A percentile compares a stretch with the other conserved stretches of the same genome.
Conservation (phyloP, 2,329 filamentous ascomycete genomes). For the Didymellaceae sp. region DNA sequence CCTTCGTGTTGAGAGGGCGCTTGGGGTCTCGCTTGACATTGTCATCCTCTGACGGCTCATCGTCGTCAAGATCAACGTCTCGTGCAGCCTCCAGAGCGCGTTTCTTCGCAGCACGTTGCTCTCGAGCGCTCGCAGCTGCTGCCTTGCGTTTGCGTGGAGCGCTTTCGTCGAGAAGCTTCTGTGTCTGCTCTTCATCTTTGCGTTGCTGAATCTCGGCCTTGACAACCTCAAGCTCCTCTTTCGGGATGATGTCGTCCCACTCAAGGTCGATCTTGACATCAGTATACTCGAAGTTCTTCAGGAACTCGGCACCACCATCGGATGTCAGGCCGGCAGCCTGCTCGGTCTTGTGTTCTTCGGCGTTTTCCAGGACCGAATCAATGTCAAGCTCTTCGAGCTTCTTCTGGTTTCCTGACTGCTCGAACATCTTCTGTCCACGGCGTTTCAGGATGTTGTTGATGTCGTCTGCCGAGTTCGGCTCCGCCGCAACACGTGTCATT, state of each 20-base stretch:
- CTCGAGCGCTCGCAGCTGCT: slow-evolving; percentile 66
- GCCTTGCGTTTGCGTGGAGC: slow-evolving; percentile 76
- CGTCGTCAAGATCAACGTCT: slow-evolving; percentile 66
- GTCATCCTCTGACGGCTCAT: slow-evolving; percentile 51
- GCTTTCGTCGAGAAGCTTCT: slow-evolving; percentile 81
- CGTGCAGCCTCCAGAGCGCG: slow-evolving; percentile 71
- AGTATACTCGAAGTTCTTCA: slow-evolving; percentile 87
- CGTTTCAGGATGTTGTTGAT: slow-evolving; percentile 97
- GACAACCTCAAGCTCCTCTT: slow-evolving; percentile 86
- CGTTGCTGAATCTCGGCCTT: slow-evolving; percentile 88
- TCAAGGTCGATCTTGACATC: slow-evolving; percentile 96
- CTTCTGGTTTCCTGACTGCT: slow-evolving; percentile 94
- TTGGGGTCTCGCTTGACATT: slow-evolving; percentile 74
- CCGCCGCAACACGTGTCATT: slow-evolving; percentile 71
- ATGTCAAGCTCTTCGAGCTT: slow-evolving; percentile 97
- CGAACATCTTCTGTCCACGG: slow-evolving; percentile 98
- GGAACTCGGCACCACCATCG: slow-evolving; percentile 95
- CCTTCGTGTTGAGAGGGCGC: slow-evolving; percentile 89
- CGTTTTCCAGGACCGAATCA: slow-evolving; percentile 94
- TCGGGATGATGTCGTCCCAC: slow-evolving; percentile 98
- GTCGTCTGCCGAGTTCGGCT: slow-evolving; percentile 89
- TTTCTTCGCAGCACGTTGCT: slow-evolving; percentile 73
- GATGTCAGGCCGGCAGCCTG: slow-evolving; percentile 93
- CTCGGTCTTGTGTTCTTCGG: slow-evolving; percentile 95
- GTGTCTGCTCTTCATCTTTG: slow-evolving; percentile 81